A percentile compares a stretch with the other conserved stretches of the same genome.
phyloP scores from a whole-genome alignment of 257 asterid genomes.

The Solanum stenotomum region DNA sequence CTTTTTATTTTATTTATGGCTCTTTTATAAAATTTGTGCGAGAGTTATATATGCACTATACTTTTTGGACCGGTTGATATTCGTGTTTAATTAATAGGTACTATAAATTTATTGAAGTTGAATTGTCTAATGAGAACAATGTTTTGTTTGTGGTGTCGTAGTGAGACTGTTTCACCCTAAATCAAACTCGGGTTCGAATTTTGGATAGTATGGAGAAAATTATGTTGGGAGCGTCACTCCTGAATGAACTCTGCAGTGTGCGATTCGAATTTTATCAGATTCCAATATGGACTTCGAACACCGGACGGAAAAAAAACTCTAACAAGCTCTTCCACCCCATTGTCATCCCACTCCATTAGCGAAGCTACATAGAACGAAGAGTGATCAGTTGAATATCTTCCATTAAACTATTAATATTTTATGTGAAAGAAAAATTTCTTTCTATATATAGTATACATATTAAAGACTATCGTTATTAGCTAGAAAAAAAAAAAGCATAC shows the following conservation, averaged over 20 bases:
- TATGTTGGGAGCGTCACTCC: neutral
- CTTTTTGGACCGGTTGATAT: neutral
- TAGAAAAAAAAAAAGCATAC: neutral
- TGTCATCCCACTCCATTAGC: too few species aligned
- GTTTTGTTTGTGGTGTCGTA: too few species aligned
- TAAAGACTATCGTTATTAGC: neutral
- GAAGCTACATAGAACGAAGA: too few species aligned
- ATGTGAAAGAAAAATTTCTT: too few species aligned
- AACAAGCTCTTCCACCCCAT: too few species aligned
- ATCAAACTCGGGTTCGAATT: neutral
- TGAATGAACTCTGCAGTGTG: neutral
- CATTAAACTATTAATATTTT: too few species aligned
- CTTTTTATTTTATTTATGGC: neutral
- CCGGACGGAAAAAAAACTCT: too few species aligned
- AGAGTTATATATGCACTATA: neutral
- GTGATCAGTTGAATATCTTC: too few species aligned
- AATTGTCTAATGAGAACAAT: too few species aligned
- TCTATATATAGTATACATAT: neutral
- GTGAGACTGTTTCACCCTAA: neutral
- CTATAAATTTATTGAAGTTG: too few species aligned
- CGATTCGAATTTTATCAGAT: rapidly evolving
- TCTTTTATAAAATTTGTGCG: neutral
- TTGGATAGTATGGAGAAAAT: neutral
- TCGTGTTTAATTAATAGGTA: neutral
- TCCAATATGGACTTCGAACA: too few species aligned